phyloP scores from a whole-genome alignment of 2,329 filamentous ascomycete species.

The Penicillium capsulatum region DNA sequence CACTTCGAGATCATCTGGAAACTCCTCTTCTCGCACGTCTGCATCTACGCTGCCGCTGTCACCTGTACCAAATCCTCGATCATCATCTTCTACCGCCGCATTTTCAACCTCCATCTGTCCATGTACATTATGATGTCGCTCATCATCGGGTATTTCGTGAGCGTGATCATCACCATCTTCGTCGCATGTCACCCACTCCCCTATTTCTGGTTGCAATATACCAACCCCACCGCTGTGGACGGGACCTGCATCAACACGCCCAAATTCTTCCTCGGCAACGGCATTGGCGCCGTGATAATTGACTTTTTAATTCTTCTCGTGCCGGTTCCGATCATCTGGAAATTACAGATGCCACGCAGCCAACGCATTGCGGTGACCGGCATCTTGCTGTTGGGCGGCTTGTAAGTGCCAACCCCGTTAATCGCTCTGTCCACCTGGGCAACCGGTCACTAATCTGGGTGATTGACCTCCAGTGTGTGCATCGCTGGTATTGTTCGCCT shows the following conservation, averaged over 20 bases:
- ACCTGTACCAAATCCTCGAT: constrained; percentile 33
- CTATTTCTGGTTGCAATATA: constrained; percentile 5
- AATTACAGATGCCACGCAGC: constrained; percentile 27
- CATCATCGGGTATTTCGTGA: constrained; percentile 21
- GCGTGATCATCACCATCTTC: constrained; percentile 13
- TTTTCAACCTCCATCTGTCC: constrained; percentile 29
- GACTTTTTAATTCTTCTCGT: constrained; percentile 31
- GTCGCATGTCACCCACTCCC: constrained; percentile 4
- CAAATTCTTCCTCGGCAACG: constrained; percentile 25
- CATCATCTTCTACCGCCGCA: constrained; percentile 30
- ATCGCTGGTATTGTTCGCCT: constrained; percentile 8
- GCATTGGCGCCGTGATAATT: constrained; percentile 27
- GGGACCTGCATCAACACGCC: constrained; percentile 28
- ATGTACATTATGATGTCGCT: constrained; percentile 24
- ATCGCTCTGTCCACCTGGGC: neutral
- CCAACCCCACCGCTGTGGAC: constrained; percentile 1
- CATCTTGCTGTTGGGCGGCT: constrained; percentile 31
- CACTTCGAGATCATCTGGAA: constrained; percentile 14
- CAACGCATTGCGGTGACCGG: constrained; percentile 28
- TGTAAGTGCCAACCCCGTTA: constrained; percentile 20
- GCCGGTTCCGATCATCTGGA: constrained; percentile 28
- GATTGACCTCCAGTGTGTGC: constrained; percentile 2
- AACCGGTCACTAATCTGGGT: neutral
- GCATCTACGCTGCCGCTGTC: constrained; percentile 29
- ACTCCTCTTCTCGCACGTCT: constrained; percentile 31